Conservation (phyloP, 2,329 filamentous ascomycete genomes). For the Botrytis fragariae region DNA sequence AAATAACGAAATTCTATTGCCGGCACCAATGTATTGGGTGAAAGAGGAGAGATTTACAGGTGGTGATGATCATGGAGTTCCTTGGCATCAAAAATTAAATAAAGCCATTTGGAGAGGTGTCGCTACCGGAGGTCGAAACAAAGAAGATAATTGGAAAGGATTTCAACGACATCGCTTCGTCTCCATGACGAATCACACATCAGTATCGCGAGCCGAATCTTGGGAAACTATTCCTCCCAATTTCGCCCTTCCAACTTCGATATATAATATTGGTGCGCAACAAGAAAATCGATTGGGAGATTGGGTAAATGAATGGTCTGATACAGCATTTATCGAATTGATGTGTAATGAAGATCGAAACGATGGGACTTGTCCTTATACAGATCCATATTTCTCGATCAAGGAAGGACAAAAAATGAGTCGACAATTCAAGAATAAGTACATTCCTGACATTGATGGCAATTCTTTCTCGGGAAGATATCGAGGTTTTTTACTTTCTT, state of each 20-base stretch:
- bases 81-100: slow-evolving; percentile 56
- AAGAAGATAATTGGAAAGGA: slow-evolving; percentile 49
- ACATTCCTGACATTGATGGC: slow-evolving; percentile 74
- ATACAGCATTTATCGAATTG: slow-evolving; percentile 42
- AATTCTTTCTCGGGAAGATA: slow-evolving; percentile 70
- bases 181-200: slow-evolving; percentile 50
- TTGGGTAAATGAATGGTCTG: slow-evolving; percentile 37
- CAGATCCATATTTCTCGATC: slow-evolving; percentile 44
- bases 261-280: slow-evolving; percentile 46
- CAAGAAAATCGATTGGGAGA: slow-evolving; percentile 45
- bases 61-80: slow-evolving; percentile 51
- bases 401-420: slow-evolving; percentile 50
- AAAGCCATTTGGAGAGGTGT: slow-evolving; percentile 63
- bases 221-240: slow-evolving; percentile 46
- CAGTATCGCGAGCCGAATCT: slow-evolving; percentile 37
- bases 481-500: slow-evolving; percentile 66
- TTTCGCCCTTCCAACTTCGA: slow-evolving; percentile 50
- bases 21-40: slow-evolving; percentile 62
- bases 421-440: slow-evolving; percentile 62
- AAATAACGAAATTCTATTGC: slow-evolving; percentile 64
- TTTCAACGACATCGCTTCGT: slow-evolving; percentile 59
- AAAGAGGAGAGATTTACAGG: slow-evolving; percentile 60
- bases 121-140: slow-evolving; percentile 56
- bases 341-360: slow-evolving; percentile 46
- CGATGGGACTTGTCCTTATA: slow-evolving; percentile 48